Percentiles rank a stretch among this genome's conserved stretches.
Evolutionary conservation across 2,329 filamentous ascomycete species (phyloP).

Genomic region (Sclerotinia borealis): DNA sequence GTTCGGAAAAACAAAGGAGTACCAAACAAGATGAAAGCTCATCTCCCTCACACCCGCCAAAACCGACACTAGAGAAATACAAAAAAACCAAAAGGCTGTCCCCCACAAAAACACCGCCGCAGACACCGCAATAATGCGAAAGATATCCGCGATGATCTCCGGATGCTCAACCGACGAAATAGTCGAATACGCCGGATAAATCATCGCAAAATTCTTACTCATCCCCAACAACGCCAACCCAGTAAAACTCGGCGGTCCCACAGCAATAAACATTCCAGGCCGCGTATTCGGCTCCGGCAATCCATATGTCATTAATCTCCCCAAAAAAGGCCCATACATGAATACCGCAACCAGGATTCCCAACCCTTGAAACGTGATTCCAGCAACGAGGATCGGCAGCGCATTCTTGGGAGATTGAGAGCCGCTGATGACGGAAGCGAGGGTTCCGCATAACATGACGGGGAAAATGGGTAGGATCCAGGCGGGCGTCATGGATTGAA

Average conservation of each 20-base stretch:
- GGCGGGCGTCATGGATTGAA: constrained; percentile 66
- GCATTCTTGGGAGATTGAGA: constrained; percentile 51
- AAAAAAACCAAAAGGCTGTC: constrained; percentile 51
- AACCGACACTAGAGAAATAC: constrained; percentile 35
- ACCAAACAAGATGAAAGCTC: constrained; percentile 56
- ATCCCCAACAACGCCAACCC: constrained; percentile 64
- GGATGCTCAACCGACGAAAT: constrained; percentile 36
- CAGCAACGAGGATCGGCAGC: constrained; percentile 58
- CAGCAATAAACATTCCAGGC: constrained; percentile 67
- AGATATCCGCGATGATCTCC: constrained; percentile 33
- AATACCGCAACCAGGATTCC: constrained; percentile 61
- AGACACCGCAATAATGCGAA: constrained; percentile 35
- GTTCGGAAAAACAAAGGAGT: constrained; percentile 58
- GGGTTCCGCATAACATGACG: constrained; percentile 65
- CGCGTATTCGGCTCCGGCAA: constrained; percentile 58
- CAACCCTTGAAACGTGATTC: constrained; percentile 63
- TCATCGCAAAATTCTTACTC: constrained; percentile 44
- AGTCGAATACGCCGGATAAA: constrained; percentile 23
- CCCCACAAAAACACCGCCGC: constrained; percentile 58
- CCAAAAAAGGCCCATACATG: constrained; percentile 69
- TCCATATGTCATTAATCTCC: constrained; percentile 53
- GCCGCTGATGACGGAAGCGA: constrained; percentile 58
- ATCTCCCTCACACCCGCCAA: constrained; percentile 37
- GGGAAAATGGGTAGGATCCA: constrained; percentile 72
- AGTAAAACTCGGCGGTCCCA: constrained; percentile 67